Evolutionary conservation across 371 early-diverging fungal species (phyloP), one percentile per base, ranked within the genome.

Genomic region (Synchytrium microbalum): DNA sequence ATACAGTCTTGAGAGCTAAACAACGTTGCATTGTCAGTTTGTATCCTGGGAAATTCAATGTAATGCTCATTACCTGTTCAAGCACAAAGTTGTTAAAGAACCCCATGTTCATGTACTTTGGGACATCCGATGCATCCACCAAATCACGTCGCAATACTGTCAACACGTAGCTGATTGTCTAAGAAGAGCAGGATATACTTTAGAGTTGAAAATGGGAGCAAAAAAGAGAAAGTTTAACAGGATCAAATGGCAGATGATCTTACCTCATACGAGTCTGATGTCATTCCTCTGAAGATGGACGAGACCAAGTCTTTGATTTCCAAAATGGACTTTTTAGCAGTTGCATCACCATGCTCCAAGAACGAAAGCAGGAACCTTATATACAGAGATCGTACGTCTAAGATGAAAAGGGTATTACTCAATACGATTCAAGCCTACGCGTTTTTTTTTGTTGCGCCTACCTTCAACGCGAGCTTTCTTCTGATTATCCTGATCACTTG

Each of bases 341-440:
- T 75, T 2, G 79, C 72, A 69, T 90, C 88, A 0, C 87, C 90
- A 33, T 82, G 79, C 32, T 77, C 77, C 25, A 92, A 77, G 64
- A 92, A 90, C n/a, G 88, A 81, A 24, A 90, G 78, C 5, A 91
- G 73, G 61, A 89, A 90, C 46, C 81, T 79, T 53, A 91, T 80
- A 64, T 86, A 91, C 2, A 84, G 71, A 1, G 85, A 85, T 63
- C 91, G 79, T 55, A 82, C 72, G 55, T 81, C 84, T 76, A 63
- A n/a, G n/a, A n/a, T n/a, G n/a, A n/a, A n/a, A n/a, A n/a, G n/a
- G n/a, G n/a, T n/a, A n/a, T 51, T n/a, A 14, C n/a, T 51, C n/a
- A n/a, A n/a, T n/a, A 14, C n/a, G 14, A 13, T 51, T 51, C 14
- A 51, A n/a, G 14, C n/a, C 51, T n/a, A 13, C 13, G 51, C 14